phyloP scores from a whole-genome alignment of 306 rosid genomes.

The Rosa multiflora region DNA sequence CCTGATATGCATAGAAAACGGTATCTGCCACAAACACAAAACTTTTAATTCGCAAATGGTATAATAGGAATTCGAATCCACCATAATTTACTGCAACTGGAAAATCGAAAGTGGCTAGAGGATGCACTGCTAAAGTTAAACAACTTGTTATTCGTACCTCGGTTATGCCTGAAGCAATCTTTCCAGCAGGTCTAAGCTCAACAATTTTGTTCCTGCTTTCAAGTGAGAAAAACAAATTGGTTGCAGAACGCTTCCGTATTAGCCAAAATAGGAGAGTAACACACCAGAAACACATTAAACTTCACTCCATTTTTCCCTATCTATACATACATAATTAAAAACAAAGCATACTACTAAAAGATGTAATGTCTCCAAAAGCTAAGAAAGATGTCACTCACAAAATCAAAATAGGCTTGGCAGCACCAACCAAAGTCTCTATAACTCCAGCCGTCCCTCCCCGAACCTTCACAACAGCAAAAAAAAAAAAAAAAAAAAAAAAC shows the following conservation, averaged over 20 bases:
- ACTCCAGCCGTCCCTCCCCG: constrained; percentile 94
- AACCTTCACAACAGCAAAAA: constrained; percentile 46
- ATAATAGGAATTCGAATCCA: too few species aligned
- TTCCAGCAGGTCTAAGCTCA: constrained; percentile 77
- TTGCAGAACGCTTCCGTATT: constrained; percentile 7
- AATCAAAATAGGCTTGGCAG: constrained; percentile 68
- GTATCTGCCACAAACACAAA: too few species aligned
- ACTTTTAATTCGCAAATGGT: too few species aligned
- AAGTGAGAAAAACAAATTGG: constrained; percentile 37
- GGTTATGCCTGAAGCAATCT: constrained; percentile 72
- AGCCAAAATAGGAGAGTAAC: constrained; percentile 4
- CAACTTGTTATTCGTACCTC: constrained; percentile 54
- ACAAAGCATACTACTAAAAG: too few species aligned
- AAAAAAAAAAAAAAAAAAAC: too few species aligned
- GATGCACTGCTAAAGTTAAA: background rate
- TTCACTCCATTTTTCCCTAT: background rate
- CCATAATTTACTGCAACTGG: too few species aligned
- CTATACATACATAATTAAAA: too few species aligned
- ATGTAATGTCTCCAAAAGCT: background rate
- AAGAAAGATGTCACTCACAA: constrained; percentile 49
- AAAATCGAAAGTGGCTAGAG: background rate
- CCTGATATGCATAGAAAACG: too few species aligned
- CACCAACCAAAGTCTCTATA: constrained; percentile 79
- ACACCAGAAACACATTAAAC: background rate
- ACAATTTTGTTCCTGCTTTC: constrained; percentile 69